These are phyloP conservation scores for Ceratocystis variospora DNA, from an alignment of 2,329 filamentous ascomycete genomes.

Conservation along the genomic window DNA sequence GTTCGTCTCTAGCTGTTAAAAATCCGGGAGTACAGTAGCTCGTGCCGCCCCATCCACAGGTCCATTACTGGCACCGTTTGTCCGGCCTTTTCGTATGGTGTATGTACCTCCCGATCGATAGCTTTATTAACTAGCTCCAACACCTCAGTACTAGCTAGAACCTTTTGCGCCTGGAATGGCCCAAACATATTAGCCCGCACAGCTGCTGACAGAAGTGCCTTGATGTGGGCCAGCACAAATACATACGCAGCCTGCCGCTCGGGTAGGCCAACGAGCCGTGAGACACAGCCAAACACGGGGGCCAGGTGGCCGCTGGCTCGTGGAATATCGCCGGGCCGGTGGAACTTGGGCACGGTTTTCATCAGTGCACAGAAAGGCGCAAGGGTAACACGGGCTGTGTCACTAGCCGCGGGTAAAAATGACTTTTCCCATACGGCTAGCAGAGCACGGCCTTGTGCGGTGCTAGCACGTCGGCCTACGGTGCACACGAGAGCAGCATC, in stretches of 20 bases:
- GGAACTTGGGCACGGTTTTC: slow-evolving; percentile 49
- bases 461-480: slow-evolving; percentile 62
- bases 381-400: slow-evolving; percentile 8
- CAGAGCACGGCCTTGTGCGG: slow-evolving; percentile 62
- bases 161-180: slow-evolving; percentile 63
- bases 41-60: slow-evolving; percentile 70
- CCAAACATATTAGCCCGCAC: slow-evolving; percentile 67
- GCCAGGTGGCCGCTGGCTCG: slow-evolving; percentile 50
- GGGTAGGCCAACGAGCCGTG: slow-evolving; percentile 45
- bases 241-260: slow-evolving; percentile 55
- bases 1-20: slow-evolving; percentile 54
- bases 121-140: slow-evolving; percentile 43
- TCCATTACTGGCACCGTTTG: slow-evolving; percentile 68
- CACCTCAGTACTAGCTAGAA: slow-evolving; percentile 49
- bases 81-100: slow-evolving; percentile 50
- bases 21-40: slow-evolving; percentile 70
- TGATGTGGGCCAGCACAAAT: slow-evolving; percentile 63
- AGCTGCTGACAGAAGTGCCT: slow-evolving; percentile 61
- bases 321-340: slow-evolving; percentile 46
- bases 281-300: slow-evolving; percentile 56
- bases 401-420: slow-evolving; percentile 31
- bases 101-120: slow-evolving; percentile 47
- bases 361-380: slow-evolving; percentile 55
- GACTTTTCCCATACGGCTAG: slow-evolving; percentile 64
- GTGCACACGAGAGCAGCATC: slow-evolving; percentile 66